Evolutionary conservation across 768 basidiomycete genomes (phyloP).

Genomic region (Phaffia tasmanica): DNA sequence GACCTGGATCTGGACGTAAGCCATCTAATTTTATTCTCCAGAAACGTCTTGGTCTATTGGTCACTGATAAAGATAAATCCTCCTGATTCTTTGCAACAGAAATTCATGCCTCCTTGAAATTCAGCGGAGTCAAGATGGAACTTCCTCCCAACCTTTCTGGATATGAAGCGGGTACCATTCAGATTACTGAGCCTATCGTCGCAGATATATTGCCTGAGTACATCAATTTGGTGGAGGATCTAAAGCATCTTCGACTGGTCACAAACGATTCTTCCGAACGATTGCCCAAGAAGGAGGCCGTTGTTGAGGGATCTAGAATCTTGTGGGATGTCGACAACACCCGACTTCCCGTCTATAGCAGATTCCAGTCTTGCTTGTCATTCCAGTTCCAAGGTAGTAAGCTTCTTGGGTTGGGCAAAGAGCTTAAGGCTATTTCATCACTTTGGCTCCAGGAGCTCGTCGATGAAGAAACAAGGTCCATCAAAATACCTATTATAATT

Average conservation of each 20-base stretch:
- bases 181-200: conserved; percentile 38
- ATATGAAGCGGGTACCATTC: conserved; percentile 61
- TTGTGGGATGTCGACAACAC: conserved; percentile 41
- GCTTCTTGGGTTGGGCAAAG: conserved; percentile 31
- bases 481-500: conserved; percentile 44
- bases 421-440: conserved; percentile 44
- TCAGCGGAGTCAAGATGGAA: no score
- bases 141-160: conserved; percentile 44
- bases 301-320: conserved; percentile 36
- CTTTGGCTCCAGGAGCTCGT: conserved; percentile 50
- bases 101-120: no score
- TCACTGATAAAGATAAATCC: not conserved
- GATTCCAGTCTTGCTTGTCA: conserved; percentile 46
- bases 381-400: conserved; percentile 41
- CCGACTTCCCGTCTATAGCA: conserved; percentile 41
- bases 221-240: conserved; percentile 29
- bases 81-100: not conserved
- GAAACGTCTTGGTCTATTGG: conserved; percentile 52
- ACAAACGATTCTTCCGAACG: conserved; percentile 41
- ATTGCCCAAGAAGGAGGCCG: conserved; percentile 40
- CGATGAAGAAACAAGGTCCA: conserved; percentile 44
- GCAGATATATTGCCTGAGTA: conserved; percentile 33
- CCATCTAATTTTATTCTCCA: conserved; percentile 36
- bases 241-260: conserved; percentile 41
- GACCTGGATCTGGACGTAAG: conserved; percentile 52